phyloP scores from a whole-genome alignment of 2,329 filamentous ascomycete genomes.

The Botrytis galanthina region DNA sequence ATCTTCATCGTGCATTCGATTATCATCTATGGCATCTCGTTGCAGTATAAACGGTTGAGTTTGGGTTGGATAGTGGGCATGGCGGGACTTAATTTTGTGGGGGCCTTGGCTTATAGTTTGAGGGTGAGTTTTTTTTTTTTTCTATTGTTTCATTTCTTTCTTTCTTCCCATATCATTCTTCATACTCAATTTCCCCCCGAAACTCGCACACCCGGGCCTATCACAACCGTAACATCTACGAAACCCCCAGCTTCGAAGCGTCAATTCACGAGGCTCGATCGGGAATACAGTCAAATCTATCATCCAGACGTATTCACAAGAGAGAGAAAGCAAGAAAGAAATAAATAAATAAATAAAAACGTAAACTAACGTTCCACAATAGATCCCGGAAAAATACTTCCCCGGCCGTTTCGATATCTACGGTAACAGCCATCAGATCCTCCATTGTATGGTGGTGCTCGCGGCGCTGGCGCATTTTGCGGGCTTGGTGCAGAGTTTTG shows the following conservation, averaged over 20 bases:
- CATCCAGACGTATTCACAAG: no score
- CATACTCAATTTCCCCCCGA: accelerated
- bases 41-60: constrained; percentile 27
- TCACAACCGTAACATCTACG: no score
- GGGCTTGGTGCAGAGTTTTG: constrained; percentile 11
- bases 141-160: neutral
- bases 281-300: no score
- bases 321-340: no score
- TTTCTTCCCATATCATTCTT: no score
- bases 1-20: constrained; percentile 34
- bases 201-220: no score
- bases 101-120: constrained; percentile 23
- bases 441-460: constrained; percentile 37
- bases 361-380: neutral
- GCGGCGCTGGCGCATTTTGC: constrained; percentile 24
- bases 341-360: no score
- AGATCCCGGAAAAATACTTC: constrained; percentile 36
- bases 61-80: constrained; percentile 23
- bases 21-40: constrained; percentile 26
- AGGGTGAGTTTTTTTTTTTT: constrained; percentile 8
- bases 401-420: constrained; percentile 31
- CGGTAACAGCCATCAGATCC: constrained; percentile 36
- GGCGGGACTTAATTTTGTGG: constrained; percentile 25
- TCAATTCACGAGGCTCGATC: accelerated
- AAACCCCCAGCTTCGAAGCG: no score